Evolutionary conservation across 257 asterid species (phyloP), one percentile per base, ranked within the genome.

Genomic region (Anisodus tanguticus): DNA sequence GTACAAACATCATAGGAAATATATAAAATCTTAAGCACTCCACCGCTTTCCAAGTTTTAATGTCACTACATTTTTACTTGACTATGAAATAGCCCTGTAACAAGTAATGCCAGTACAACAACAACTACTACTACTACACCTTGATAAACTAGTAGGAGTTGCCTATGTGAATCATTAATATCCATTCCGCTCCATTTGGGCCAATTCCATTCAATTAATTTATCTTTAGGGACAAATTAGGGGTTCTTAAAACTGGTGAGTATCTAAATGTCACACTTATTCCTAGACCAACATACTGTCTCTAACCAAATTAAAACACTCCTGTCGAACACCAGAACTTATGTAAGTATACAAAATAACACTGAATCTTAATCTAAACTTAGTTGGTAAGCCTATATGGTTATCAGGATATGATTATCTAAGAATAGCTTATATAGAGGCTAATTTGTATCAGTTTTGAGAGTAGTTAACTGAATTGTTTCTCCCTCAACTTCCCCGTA

Each of bases 1-100:
- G 15, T 15, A 77, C 49, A 53, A 77, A 77, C 62, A 51, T 49
- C 64, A 53, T 26, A 53, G 64, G 63, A 51, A 26, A 76, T 5
- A 76, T 3, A 76, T 45, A 77, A 70, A 51, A 76, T 51, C 81
- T 76, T 15, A 74, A 1, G 8, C 51, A 76, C 13, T 76, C 63
- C 63, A 76, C 43, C 2, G 13, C 8, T 76, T 76, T 22, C 80
- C 8, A 53, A 76, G 19, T 76, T 26, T 3, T 15, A 26, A 8
- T 13, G 15, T 51, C 81, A 71, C 55, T 70, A 43, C 35, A 16
- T 16, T 16, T 39, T 70, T 17, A 3, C 16, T 8, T 70, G 76
- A 70, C 78, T 17, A 70, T 3, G n/a, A n/a, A 19, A 17, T n/a
- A 45, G 58, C 58, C 79, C 39, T 45, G 35, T 15, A 43, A 71